Base-by-base conservation (phyloP, 305 asterid genomes). In the Fraxinus velutina region DNA sequence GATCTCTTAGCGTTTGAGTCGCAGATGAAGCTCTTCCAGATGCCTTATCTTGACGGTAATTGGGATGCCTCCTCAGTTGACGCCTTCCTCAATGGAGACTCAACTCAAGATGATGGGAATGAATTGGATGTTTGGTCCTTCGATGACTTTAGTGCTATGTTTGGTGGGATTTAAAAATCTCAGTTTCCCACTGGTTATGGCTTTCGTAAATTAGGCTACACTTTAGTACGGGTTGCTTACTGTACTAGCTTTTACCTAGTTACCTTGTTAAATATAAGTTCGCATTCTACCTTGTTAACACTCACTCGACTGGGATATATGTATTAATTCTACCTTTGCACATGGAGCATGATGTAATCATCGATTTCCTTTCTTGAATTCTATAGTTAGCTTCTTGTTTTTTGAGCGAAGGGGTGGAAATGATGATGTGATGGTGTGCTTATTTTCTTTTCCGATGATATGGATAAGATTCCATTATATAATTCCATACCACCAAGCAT, bases 41-140 rank as follows among this genome's bases (percentile, higher is more conserved):
- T 86, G 70, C 92, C 94, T 6, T 89, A 83, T 79, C 84, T 90
- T 0, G 97, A 89, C 9, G 87, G 86, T 81, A 92, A 88, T 73
- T 93, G 98, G 99, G 96, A 91, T 77, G 91, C 22, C 5, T 88
- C 22, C 9, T 88, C 98, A 0, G 87, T 89, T 9, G 98, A 92
- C 66, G 89, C 89, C 42, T 88, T 93, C 86, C 92, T 95, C 36
- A 90, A 90, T 52, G 93, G 91, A 80, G 93, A 87, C n/a, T 73
- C 84, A 36, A 82, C 86, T 86, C 94, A 87, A 84, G 92, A 90
- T 60, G 89, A 85, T 64, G 97, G 80, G 27, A 90, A 83, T 24
- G 83, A 87, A n/a, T 84, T 91, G 91, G 92, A 91, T 84, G 92
- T 95, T 29, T 95, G 98, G 99, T 81, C 92, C 50, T 92, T 92